Base-by-base conservation (phyloP, 306 rosid genomes). In the Urtica urens region DNA sequence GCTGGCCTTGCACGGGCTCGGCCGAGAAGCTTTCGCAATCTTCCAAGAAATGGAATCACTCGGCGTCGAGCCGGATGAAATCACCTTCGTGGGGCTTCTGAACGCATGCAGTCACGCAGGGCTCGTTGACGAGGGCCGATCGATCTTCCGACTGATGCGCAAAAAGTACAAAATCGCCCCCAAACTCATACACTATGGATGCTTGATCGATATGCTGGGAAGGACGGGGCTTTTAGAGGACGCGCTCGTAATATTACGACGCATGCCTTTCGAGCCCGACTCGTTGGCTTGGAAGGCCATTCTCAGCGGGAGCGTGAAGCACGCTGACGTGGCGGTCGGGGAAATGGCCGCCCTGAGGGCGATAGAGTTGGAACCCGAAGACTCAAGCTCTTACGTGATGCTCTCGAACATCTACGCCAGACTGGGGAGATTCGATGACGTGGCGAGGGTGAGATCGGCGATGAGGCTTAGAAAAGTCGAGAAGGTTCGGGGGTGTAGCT, bases 401-500 rank as follows among this genome's bases (percentile, higher is more conserved):
- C 49, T 83, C 46, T 79, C 84, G 38, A 83, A 79, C 51, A 58
- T 57, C 3, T 83, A 76, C 66, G 70, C 82, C 63, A 53, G 64
- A 73, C 68, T 79, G 84, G 84, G 67, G 59, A 59, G 85, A 83
- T 46, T 69, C 87, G 37, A 53, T 78, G 51, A 46, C 62, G 67
- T 69, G 58, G 72, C 79, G 17, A 67, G 78, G 63, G 73, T 87
- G 25, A 73, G 94, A 66, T 78, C 62, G 62, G 47, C 30, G 37
- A 83, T 87, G 94, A 76, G 55, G 56, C 49, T 5, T 51, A 73
- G 64, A 55, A 93, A 94, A 39, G 59, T 87, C 55, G 78, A 51
- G 54, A 87, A 87, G 74, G 86, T 80, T 67, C 88, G 93, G 22
- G 93, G 94, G 26, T 83, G 94, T 50, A 83, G 96, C 66, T 87